Evolutionary conservation across 1,139 yeast genomes (phyloP).

Genomic region (Candida dubliniensis): DNA sequence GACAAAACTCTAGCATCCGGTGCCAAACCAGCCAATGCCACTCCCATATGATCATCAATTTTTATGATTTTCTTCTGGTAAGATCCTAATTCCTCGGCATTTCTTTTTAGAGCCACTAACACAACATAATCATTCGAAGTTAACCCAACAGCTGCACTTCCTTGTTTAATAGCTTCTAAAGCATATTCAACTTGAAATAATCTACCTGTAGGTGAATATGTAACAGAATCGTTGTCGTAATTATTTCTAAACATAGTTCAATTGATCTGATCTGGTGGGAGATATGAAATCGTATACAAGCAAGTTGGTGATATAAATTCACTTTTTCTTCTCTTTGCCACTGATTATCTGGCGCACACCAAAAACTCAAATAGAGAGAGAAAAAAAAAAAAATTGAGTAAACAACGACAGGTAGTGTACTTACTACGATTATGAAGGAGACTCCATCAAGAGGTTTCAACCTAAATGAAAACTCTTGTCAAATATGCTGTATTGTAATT

Average conservation of each 20-base stretch:
- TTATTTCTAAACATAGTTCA: slow-evolving; percentile 79
- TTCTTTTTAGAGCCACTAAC: slow-evolving; percentile 88
- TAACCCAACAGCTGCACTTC: slow-evolving; percentile 94
- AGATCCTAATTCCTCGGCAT: slow-evolving; percentile 95
- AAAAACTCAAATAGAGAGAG: too few species aligned
- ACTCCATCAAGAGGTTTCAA: too few species aligned
- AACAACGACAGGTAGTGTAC: too few species aligned
- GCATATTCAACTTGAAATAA: slow-evolving; percentile 96
- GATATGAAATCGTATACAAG: background rate
- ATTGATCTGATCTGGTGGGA: background rate
- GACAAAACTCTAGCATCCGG: slow-evolving; percentile 96
- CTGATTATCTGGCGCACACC: too few species aligned
- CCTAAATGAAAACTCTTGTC: too few species aligned
- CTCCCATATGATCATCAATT: slow-evolving; percentile 90
- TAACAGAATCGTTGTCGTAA: slow-evolving; percentile 96
- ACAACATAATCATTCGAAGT: slow-evolving; percentile 86
- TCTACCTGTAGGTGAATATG: slow-evolving; percentile 96
- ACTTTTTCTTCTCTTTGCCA: too few species aligned
- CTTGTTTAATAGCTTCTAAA: slow-evolving; percentile 95
- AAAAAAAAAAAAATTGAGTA: too few species aligned
- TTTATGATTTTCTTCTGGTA: slow-evolving; percentile 92
- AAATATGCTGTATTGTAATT: too few species aligned
- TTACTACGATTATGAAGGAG: too few species aligned
- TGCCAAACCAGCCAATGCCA: slow-evolving; percentile 95
- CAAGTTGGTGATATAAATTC: background rate